These are phyloP conservation scores for Emergomyces africanus DNA, from an alignment of 2,329 filamentous ascomycete genomes.

Conservation along the genomic window DNA sequence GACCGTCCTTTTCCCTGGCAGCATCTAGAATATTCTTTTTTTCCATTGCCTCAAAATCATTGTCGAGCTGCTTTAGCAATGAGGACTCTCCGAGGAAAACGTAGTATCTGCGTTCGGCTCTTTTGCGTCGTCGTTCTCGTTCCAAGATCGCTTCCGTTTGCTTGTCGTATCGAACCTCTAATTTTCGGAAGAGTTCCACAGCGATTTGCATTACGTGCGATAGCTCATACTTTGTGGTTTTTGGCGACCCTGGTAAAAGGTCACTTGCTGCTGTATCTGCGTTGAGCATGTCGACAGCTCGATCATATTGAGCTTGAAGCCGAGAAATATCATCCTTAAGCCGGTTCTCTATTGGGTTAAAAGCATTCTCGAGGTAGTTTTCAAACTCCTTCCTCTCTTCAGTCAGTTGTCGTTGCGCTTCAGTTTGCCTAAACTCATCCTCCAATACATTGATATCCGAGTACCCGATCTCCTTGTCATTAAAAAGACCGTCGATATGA, in stretches of 20 bases:
- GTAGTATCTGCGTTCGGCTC: constrained; percentile 39
- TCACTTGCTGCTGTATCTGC: constrained; percentile 24
- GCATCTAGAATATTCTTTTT: constrained; percentile 38
- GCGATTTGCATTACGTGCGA: constrained; percentile 34
- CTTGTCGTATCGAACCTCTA: constrained; percentile 39
- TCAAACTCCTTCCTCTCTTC: constrained; percentile 42
- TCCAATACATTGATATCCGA: constrained; percentile 44
- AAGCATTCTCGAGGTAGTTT: constrained; percentile 38
- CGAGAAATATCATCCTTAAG: constrained; percentile 38
- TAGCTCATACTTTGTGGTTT: constrained; percentile 18
- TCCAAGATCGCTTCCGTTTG: constrained; percentile 39
- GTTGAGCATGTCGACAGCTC: constrained; percentile 30
- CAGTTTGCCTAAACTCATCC: constrained; percentile 41
- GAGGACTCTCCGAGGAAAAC: constrained; percentile 40
- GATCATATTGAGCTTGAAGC: constrained; percentile 35
- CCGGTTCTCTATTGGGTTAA: constrained; percentile 36
- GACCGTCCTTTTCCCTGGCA: constrained; percentile 36
- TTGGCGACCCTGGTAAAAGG: constrained; percentile 9
- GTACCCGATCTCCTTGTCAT: constrained; percentile 45
- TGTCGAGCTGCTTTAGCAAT: constrained; percentile 37
- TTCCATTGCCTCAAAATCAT: constrained; percentile 39
- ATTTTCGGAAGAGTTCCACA: constrained; percentile 33
- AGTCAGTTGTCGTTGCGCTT: constrained; percentile 38
- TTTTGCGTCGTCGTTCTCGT: constrained; percentile 42
- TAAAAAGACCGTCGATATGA: constrained; percentile 42